Evolutionary conservation across 768 basidiomycete genomes (phyloP).

Genomic region (Pisolithus orientalis): DNA sequence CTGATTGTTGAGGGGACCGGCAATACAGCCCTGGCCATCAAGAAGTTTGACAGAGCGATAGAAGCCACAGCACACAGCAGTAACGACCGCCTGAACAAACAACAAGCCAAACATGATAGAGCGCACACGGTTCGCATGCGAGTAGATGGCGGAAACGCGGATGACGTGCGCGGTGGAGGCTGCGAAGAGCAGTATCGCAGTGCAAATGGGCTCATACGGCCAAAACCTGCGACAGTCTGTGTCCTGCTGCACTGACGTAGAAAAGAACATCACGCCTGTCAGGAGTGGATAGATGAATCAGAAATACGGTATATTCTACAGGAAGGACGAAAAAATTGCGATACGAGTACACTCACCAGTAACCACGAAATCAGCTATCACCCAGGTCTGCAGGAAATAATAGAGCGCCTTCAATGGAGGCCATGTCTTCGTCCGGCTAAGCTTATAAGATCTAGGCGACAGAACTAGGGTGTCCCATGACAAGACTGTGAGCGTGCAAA

Average conservation of each 20-base stretch:
- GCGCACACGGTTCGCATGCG: conserved; percentile 52
- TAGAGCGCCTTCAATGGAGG: conserved; percentile 72
- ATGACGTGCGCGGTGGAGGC: conserved; percentile 60
- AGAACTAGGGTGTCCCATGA: conserved; percentile 89
- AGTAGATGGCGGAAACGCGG: conserved; percentile 70
- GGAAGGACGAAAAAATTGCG: not conserved
- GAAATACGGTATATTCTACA: not conserved
- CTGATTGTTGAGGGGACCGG: conserved; percentile 61
- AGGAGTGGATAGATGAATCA: conserved; percentile 1
- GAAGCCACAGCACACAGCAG: conserved; percentile 72
- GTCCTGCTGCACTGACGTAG: conserved; percentile 55
- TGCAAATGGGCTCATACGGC: conserved; percentile 83
- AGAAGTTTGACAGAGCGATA: conserved; percentile 72
- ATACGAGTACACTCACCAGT: conserved; percentile 44
- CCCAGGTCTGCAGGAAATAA: conserved; percentile 67
- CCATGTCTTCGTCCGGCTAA: conserved; percentile 60
- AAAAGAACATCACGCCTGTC: conserved; percentile 77
- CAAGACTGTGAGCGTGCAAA: conserved; percentile 84
- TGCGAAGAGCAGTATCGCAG: conserved; percentile 68
- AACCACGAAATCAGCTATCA: conserved; percentile 73
- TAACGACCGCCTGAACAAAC: conserved; percentile 63
- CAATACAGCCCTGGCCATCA: conserved; percentile 80
- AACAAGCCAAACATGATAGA: conserved; percentile 51
- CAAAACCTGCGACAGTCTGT: conserved; percentile 62
- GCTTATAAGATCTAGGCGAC: conserved; percentile 70